A percentile compares a stretch with the other conserved stretches of the same genome.
These are phyloP conservation scores for Penicillium cinerascens DNA, from an alignment of 495 filamentous ascomycete species.

Conservation along the genomic window DNA sequence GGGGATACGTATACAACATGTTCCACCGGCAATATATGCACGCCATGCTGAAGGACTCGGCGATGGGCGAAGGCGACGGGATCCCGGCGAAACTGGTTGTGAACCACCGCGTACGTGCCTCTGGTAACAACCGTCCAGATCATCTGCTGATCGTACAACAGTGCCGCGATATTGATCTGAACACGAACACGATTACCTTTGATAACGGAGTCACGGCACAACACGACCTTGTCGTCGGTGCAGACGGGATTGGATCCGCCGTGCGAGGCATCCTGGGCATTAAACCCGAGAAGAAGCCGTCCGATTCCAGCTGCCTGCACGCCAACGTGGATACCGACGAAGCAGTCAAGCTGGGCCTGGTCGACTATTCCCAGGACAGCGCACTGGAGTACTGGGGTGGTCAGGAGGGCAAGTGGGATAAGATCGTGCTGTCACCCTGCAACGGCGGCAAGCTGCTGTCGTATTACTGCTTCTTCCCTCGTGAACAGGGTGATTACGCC, in stretches of 20 bases:
- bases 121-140: not conserved
- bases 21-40: constrained; percentile 57
- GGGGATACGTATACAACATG: constrained; percentile 52
- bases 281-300: constrained; percentile 41
- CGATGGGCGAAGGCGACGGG: constrained; percentile 41
- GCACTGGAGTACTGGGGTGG: constrained; percentile 51
- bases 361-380: constrained; percentile 41
- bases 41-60: constrained; percentile 48
- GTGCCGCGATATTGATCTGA: constrained; percentile 37
- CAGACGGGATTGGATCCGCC: constrained; percentile 45
- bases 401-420: constrained; percentile 46
- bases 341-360: constrained; percentile 37
- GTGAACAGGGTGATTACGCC: constrained; percentile 38
- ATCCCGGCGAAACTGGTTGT: constrained; percentile 39
- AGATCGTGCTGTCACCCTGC: constrained; percentile 49
- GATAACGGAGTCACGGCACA: constrained; percentile 27
- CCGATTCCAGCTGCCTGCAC: constrained; percentile 44
- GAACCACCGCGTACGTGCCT: constrained; percentile 36
- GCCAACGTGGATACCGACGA: constrained; percentile 43
- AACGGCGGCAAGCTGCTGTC: constrained; percentile 44
- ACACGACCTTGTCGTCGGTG: constrained; percentile 43
- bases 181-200: constrained; percentile 36
- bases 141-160: not conserved
- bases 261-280: constrained; percentile 42
- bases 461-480: constrained; percentile 51